Evolutionary conservation across 2,329 filamentous ascomycete genomes (phyloP), one percentile per base, ranked within the genome.

Genomic region (Periconia sp.): DNA sequence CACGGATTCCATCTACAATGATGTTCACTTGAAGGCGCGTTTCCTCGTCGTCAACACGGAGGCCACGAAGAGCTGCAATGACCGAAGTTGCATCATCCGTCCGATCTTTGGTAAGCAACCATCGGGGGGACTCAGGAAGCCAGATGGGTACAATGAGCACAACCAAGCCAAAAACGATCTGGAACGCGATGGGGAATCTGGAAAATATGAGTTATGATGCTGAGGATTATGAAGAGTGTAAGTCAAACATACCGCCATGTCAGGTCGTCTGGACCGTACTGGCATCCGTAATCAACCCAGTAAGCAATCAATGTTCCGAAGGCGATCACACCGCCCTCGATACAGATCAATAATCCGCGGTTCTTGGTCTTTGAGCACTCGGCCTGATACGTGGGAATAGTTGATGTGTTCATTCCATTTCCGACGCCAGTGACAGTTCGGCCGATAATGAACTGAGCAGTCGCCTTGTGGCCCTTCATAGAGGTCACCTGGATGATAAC

Each of bases 41-140:
- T 57, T 85, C 78, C 7, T 75, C 70, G 50, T 80, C 76, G 33
- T 84, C 76, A 4, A 79, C 49, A 33, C 79, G 56, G 17, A 65
- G 61, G 9, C 75, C 76, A 33, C 68, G 69, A 4, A 82, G 73
- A 5, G 76, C 77, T 10, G 78, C 76, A 22, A 81, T 73, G 11
- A 80, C 77, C 13, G 72, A 69, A 28, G 73, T 71, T 3, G 85
- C 85, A 54, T 87, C 78, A 15, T 84, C 81, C 41, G 79, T 73
- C 8, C 79, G 78, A 57, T 86, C 84, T 68, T 84, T 84, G 57
- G 78, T 78, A 52, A 86, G 73, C 10, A 88, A 78, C 72, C 78
- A 88, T 35, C 85, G 78, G 0, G 85, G 85, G 0, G 80, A 84
- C 65, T 88, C 85, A 2, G 85, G 85, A 4, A 87, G 57, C 37